Percentiles rank a stretch among this genome's conserved stretches.
phyloP scores from a whole-genome alignment of 768 basidiomycete species.

The Nidula microcarpa region DNA sequence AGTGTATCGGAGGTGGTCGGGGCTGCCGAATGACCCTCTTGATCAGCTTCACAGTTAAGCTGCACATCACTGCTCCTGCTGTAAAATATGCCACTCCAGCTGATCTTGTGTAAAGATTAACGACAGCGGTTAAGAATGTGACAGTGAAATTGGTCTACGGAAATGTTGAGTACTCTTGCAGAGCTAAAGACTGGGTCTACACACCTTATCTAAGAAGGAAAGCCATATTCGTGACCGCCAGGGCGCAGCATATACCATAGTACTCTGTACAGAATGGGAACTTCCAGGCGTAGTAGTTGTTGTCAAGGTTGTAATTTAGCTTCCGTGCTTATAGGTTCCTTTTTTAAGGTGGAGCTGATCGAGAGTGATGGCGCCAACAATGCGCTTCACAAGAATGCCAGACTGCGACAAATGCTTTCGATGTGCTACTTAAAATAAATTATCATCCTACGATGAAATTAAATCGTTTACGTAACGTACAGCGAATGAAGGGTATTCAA shows the following conservation, averaged over 20 bases:
- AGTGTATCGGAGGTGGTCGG: conserved; percentile 35
- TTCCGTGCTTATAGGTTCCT: too few relatives aligned
- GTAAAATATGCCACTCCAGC: conserved; percentile 59
- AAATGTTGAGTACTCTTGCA: neutral
- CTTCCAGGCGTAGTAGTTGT: too few relatives aligned
- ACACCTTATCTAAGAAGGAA: conserved; percentile 36
- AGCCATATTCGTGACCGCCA: conserved; percentile 14
- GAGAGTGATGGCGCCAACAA: too few relatives aligned
- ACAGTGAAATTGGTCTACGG: conserved; percentile 58
- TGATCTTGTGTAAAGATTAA: conserved; percentile 60
- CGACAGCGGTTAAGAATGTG: conserved; percentile 42
- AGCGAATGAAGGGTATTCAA: too few relatives aligned
- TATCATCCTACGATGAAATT: too few relatives aligned
- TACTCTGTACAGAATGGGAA: neutral
- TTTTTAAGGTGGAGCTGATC: too few relatives aligned
- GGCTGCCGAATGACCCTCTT: conserved; percentile 64
- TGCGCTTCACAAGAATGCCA: too few relatives aligned
- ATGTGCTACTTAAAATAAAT: too few relatives aligned
- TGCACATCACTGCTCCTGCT: conserved; percentile 53
- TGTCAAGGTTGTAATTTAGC: too few relatives aligned
- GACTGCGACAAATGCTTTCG: too few relatives aligned
- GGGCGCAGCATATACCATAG: neutral
- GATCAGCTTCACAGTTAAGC: conserved; percentile 53
- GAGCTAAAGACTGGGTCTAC: conserved; percentile 2
- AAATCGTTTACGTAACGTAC: too few relatives aligned